Base-by-base conservation (phyloP, 495 filamentous ascomycete genomes). In the Pseudomonodictys pantanalensis region DNA sequence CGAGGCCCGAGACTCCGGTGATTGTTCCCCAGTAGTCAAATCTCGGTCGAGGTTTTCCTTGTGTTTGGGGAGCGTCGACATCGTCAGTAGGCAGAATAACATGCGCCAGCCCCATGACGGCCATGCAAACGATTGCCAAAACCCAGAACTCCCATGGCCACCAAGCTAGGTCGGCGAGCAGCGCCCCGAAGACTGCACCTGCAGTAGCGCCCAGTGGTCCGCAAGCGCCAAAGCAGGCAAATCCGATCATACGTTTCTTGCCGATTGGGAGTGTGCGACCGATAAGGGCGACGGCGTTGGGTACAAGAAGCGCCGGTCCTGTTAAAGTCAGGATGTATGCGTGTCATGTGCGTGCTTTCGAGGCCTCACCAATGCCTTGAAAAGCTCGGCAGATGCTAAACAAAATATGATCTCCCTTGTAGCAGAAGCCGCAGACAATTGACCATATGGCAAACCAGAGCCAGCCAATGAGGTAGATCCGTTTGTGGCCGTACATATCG, bases 271-370 rank as follows among this genome's bases (percentile, higher is more conserved):
- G 77, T 11, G 72, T 71, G 3, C 72, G 64, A 1, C 75, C 77
- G 0, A 83, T 69, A 25, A 84, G 69, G 1, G 79, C 79, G 22
- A 82, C 64, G 0, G 77, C 75, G 56, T 79, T 83, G 0, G 81
- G 77, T 22, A 84, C 69, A 1, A 80, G 65, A 18, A 82, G 66
- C 1, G 81, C 79, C 3, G 79, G 76, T 1, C 81, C 83, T 61
- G 80, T n/a, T 81, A 76, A 68, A 39, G 18, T 54, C 39, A 51
- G 11, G 41, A 47, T 35, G 41, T 11, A 29, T 2, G 18, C 6
- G 15, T 45, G n/a, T 2, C 4, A 38, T 4, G 22, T 3, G 24
- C 15, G 49, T 15, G 18, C 3, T 8, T 10, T 11, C 10, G 15
- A 5, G 20, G n/a, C 8, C 56, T 15, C 49, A 62, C 58, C 58